Percentiles rank a stretch among this genome's conserved stretches.
These are phyloP conservation scores for Teunomyces stri DNA, from an alignment of 805 yeast genomes.

Conservation along the genomic window DNA sequence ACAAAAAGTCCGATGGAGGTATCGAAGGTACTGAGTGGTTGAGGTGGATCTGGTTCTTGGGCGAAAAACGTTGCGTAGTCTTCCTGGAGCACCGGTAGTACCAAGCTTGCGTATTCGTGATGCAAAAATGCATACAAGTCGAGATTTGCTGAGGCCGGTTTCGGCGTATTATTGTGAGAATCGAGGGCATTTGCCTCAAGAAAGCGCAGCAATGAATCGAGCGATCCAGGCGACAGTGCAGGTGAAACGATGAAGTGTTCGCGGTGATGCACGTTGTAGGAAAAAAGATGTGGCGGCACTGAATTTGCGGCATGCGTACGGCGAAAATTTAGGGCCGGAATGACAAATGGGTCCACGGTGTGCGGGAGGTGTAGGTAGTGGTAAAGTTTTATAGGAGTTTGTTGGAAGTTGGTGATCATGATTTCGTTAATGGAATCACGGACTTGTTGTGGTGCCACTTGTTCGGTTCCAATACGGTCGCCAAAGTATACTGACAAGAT, in stretches of 20 bases:
- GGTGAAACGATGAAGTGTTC: conserved; percentile 5
- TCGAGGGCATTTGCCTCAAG: background rate
- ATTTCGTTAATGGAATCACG: conserved; percentile 18
- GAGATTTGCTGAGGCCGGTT: background rate
- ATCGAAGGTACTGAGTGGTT: no score
- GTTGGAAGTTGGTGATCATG: conserved; percentile 17
- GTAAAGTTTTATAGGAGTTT: conserved; percentile 10
- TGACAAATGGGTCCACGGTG: background rate
- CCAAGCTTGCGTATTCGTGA: background rate
- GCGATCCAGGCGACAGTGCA: background rate
- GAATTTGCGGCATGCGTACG: background rate
- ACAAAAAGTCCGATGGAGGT: background rate
- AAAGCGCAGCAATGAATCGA: conserved; percentile 4
- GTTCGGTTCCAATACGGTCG: conserved; percentile 11
- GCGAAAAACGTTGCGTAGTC: background rate
- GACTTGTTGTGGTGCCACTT: conserved; percentile 7
- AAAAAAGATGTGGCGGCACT: conserved; percentile 4
- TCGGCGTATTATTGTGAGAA: no score
- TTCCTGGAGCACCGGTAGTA: background rate
- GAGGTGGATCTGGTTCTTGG: background rate
- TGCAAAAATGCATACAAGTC: background rate
- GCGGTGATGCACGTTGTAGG: conserved; percentile 16
- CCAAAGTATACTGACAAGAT: conserved; percentile 16
- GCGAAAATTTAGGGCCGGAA: background rate
- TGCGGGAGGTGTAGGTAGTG: conserved; percentile 22